These are phyloP conservation scores for Corynespora cassiicola DNA, from an alignment of 2,329 filamentous ascomycete species.

Conservation along the genomic window DNA sequence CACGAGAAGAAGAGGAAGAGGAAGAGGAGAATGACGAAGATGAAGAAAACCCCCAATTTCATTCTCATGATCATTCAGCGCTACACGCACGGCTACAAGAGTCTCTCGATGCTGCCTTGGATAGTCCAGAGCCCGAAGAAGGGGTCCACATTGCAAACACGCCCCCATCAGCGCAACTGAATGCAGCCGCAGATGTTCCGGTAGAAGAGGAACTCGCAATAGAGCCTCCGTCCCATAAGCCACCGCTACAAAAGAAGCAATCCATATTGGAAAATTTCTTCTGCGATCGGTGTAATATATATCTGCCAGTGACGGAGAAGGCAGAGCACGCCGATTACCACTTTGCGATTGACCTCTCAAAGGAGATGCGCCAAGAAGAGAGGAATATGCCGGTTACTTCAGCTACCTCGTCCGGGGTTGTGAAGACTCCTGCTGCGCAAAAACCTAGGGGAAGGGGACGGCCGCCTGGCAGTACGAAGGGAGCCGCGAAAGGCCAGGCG, in stretches of 20 bases:
- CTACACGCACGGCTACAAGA: no score
- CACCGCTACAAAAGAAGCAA: conserved; percentile 2
- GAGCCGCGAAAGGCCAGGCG: conserved; percentile 52
- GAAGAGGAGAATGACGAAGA: conserved; percentile 24
- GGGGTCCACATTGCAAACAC: conserved; percentile 20
- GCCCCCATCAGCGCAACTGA: conserved; percentile 43
- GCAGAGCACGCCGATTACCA: conserved; percentile 93
- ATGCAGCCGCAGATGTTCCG: conserved; percentile 4
- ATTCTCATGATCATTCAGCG: no score
- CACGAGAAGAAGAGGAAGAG: conserved; percentile 29
- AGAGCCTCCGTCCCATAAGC: conserved; percentile 8
- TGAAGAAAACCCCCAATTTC: conserved; percentile 11
- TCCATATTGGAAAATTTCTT: conserved; percentile 44
- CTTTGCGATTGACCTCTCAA: conserved; percentile 84
- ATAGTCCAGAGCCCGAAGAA: conserved; percentile 12
- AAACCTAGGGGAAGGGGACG: conserved; percentile 44
- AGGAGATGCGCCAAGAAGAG: conserved; percentile 54
- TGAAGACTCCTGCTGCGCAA: conserved; percentile 14
- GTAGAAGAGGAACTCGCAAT: neutral
- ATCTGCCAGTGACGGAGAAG: conserved; percentile 64
- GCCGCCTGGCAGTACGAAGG: conserved; percentile 34
- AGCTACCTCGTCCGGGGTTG: conserved; percentile 4
- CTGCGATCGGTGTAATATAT: conserved; percentile 71
- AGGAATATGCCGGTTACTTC: conserved; percentile 18
- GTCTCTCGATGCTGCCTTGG: conserved; percentile 2